Evolutionary conservation across 164 flowering plant species (phyloP), one percentile per base, ranked within the genome.

Genomic region (Saururus chinensis): DNA sequence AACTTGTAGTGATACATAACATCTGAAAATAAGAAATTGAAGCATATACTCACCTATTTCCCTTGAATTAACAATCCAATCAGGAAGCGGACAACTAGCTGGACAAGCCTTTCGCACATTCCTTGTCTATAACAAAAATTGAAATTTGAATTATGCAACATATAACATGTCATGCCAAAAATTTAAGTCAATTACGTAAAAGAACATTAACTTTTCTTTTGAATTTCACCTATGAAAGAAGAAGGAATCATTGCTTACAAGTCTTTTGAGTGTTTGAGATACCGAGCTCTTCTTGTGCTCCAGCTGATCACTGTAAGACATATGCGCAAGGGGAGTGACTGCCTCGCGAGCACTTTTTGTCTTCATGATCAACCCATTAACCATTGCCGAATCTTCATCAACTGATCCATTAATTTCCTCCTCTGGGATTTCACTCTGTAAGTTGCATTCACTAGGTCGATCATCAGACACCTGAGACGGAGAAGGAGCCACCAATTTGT

Each of bases 101-200:
- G 97, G 92, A 73, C 96, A 90, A 68, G 97, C 99, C 67, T 87
- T 93, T 19, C 96, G 95, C 25, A 84, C 97, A 79, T 83, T 85
- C 71, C 91, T 79, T 61, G 92, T 87, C 99, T 93, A 65, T 67
- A 67, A 61, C 17, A 45, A 17, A 2, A 45, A 45, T 17, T 45
- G 11, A 45, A 30, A 30, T 30, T 30, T 30, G 37, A 30, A 2
- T 30, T 30, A 30, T 30, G 37, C 37, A 30, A 30, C 37, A 30
- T 30, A 6, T 30, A 30, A 30, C 37, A 30, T 30, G 37, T 30
- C 2, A 30, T 30, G 6, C 6, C 37, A 30, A 30, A 30, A 30
- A 30, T 30, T 30, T 30, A 30, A 30, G 37, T 6, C 2, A 30
- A 30, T 30, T 30, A 30, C 2, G 37, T 30, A 30, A 30, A 6